Conservation (phyloP, 2,329 filamentous ascomycete genomes). For the Neocatenulostroma microsporum region DNA sequence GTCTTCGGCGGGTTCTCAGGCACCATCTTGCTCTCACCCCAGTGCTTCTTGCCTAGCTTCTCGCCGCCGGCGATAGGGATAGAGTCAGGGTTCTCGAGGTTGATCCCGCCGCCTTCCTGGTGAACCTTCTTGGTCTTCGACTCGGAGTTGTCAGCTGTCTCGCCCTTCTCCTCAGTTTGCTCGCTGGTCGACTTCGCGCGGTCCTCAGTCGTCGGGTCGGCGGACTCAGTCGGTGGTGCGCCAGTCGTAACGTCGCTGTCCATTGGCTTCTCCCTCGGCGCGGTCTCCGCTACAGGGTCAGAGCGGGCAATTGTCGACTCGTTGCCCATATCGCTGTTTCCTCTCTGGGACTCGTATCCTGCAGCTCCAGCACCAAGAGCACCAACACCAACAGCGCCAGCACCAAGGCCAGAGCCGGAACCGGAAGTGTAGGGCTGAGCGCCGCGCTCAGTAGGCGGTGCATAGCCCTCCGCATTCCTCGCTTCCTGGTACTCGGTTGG, state of each 20-base stretch:
- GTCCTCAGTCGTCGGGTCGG: constrained; percentile 7
- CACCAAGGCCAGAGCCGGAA: background rate
- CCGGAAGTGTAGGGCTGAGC: background rate
- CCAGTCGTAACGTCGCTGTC: constrained; percentile 7
- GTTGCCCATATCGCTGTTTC: too few relatives aligned
- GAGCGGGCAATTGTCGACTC: too few relatives aligned
- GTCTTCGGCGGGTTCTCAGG: constrained; percentile 19
- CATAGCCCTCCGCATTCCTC: constrained; percentile 2
- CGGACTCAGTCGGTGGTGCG: constrained; percentile 1
- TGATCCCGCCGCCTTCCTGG: background rate
- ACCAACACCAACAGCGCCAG: too few relatives aligned
- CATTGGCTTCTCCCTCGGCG: background rate
- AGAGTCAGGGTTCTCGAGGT: constrained; percentile 18
- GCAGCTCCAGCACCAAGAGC: background rate
- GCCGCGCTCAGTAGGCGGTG: background rate
- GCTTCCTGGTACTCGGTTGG: too few relatives aligned
- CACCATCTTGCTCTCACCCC: constrained; percentile 26
- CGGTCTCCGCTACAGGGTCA: constrained; percentile 7
- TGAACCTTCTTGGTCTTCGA: constrained; percentile 3
- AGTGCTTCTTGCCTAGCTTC: constrained; percentile 23
- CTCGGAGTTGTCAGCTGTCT: constrained; percentile 1
- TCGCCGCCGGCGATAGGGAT: constrained; percentile 25
- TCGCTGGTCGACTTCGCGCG: background rate
- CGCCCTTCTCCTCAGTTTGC: constrained; percentile 5
- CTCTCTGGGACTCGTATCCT: too few relatives aligned